Percentiles rank a stretch among this genome's conserved stretches.
Evolutionary conservation across 1,284 basidiomycete genomes (phyloP).

Genomic region (Leccinum solheimii): DNA sequence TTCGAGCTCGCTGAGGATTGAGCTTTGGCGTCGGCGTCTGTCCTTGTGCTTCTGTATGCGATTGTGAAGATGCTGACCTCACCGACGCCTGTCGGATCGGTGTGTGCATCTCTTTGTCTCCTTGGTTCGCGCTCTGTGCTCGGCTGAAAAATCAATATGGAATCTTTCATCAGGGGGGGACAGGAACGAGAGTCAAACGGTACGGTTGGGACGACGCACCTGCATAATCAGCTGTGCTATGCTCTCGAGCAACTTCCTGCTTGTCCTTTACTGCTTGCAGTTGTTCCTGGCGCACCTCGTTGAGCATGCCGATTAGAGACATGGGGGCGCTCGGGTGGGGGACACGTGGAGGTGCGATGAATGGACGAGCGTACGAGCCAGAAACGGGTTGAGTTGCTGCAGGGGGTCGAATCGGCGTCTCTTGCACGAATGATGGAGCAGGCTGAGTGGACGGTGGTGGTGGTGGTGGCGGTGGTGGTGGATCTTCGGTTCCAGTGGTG

Average conservation of each 20-base stretch:
- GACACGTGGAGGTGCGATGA: slow-evolving; percentile 28
- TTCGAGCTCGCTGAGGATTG: slow-evolving; percentile 79
- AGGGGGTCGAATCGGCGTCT: not conserved
- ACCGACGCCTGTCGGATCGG: not conserved
- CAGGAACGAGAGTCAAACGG: not conserved
- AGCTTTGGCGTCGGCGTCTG: slow-evolving; percentile 42
- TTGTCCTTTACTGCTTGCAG: not conserved
- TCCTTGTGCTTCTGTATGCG: not conserved
- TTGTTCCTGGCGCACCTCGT: slow-evolving; percentile 13
- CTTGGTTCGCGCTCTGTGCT: not conserved
- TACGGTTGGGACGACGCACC: not conserved
- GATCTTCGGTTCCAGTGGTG: not conserved
- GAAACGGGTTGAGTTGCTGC: slow-evolving; percentile 9
- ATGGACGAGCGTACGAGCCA: slow-evolving; percentile 6
- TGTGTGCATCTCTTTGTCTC: not conserved
- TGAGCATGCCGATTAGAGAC: slow-evolving; percentile 26
- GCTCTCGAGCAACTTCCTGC: not conserved
- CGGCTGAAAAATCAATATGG: slow-evolving; percentile 4
- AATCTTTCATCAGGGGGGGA: slow-evolving; percentile 3
- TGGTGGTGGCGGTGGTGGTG: slow-evolving; percentile 21
- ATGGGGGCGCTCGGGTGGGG: slow-evolving; percentile 16
- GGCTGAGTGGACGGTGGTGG: slow-evolving; percentile 2
- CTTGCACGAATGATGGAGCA: not conserved
- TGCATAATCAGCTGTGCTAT: not conserved
- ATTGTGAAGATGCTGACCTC: not conserved